These are phyloP conservation scores for Sonneratia caseolaris DNA, from an alignment of 345 rosid genomes.

Conservation along the genomic window DNA sequence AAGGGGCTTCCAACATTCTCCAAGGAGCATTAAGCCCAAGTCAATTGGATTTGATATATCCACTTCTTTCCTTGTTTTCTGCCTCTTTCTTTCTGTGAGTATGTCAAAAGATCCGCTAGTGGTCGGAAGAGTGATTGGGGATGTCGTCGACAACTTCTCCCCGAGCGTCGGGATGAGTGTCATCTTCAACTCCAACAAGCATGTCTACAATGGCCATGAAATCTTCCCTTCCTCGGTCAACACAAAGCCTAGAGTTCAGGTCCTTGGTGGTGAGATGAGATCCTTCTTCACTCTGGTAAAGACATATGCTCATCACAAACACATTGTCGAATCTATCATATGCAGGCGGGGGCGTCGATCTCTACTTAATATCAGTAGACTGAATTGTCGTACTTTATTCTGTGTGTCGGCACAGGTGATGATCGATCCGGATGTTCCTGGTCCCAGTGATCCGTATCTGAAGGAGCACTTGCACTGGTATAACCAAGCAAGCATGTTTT, in stretches of 20 bases:
- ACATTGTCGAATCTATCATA: background rate
- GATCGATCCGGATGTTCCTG: conserved; percentile 99
- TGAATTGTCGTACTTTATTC: background rate
- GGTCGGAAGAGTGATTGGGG: conserved; percentile 84
- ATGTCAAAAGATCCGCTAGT: conserved; percentile 56
- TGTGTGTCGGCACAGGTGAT: conserved; percentile 41
- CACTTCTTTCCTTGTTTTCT: background rate
- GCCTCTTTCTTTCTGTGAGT: background rate
- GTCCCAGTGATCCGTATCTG: conserved; percentile 93
- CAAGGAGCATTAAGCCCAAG: background rate
- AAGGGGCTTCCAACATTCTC: background rate
- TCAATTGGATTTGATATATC: background rate
- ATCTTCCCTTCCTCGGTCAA: conserved; percentile 65
- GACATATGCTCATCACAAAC: background rate
- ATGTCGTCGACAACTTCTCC: conserved; percentile 58
- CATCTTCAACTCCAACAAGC: conserved; percentile 54
- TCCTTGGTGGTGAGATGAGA: conserved; percentile 80
- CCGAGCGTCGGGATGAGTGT: conserved; percentile 59
- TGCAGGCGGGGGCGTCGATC: background rate
- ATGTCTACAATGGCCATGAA: conserved; percentile 87
- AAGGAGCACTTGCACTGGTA: conserved; percentile 97
- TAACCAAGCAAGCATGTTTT: background rate
- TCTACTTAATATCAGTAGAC: background rate
- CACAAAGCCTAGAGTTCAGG: conserved; percentile 74
- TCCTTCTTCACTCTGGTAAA: conserved; percentile 93